Percentiles rank a stretch among this genome's conserved stretches.
These are phyloP conservation scores for Magnaporthiopsis poae DNA, from an alignment of 2,329 filamentous ascomycete species.

Conservation along the genomic window DNA sequence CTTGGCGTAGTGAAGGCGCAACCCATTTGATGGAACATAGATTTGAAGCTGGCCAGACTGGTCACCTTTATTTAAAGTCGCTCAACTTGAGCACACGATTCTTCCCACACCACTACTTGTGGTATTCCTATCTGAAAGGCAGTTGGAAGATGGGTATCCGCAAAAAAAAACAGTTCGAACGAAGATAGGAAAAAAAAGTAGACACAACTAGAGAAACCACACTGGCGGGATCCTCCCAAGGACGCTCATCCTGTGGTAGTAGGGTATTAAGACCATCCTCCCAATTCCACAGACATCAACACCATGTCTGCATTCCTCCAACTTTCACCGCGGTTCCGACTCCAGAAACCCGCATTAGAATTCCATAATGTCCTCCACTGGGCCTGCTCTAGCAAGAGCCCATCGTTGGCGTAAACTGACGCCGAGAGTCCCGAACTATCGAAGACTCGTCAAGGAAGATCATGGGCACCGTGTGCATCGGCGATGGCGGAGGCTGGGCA, in stretches of 20 bases:
- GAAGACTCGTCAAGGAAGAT: slow-evolving; percentile 1
- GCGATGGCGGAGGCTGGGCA: neutral
- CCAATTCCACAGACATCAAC: neutral
- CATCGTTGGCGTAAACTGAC: neutral
- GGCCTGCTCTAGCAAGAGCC: neutral
- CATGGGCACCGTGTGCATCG: neutral
- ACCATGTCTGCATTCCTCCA: neutral
- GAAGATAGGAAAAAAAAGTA: neutral
- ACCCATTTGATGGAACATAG: neutral
- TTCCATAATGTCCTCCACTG: neutral
- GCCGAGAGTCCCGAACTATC: neutral
- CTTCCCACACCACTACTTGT: neutral
- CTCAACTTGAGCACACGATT: neutral
- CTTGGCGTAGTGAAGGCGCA: neutral
- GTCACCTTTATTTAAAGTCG: neutral
- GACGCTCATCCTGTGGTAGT: neutral
- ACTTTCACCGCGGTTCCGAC: neutral
- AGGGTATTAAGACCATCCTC: neutral
- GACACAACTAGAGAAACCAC: neutral
- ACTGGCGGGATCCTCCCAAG: neutral
- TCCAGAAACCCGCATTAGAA: neutral
- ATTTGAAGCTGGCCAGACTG: neutral
- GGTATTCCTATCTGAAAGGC: neutral
- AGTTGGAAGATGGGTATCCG: neutral
- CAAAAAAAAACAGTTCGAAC: neutral